Conservation (phyloP, 1,139 yeast genomes). For the Kazachstania sp. region DNA sequence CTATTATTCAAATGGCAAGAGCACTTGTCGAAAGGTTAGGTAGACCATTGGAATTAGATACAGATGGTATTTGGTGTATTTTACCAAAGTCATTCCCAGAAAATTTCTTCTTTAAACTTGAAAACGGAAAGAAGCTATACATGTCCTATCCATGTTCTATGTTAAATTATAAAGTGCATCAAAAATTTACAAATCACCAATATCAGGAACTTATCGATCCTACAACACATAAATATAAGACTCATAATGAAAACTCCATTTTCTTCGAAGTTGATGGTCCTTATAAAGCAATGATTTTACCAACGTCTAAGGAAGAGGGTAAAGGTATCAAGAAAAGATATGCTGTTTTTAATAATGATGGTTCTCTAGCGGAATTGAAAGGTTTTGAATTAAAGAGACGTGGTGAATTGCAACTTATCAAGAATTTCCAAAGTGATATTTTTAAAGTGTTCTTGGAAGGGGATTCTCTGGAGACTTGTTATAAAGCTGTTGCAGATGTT, state of each 20-base stretch:
- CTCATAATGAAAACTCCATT: slow-evolving; percentile 83
- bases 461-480: slow-evolving; percentile 65
- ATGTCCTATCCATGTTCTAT: slow-evolving; percentile 94
- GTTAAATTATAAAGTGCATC: slow-evolving; percentile 90
- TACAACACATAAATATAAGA: slow-evolving; percentile 56
- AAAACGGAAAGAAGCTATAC: slow-evolving; percentile 68
- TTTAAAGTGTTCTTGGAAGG: slow-evolving; percentile 90
- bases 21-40: slow-evolving; percentile 89
- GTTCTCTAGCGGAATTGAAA: slow-evolving; percentile 86
- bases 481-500: slow-evolving; percentile 79
- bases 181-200: slow-evolving; percentile 85
- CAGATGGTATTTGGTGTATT: slow-evolving; percentile 99
- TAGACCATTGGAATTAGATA: slow-evolving; percentile 90
- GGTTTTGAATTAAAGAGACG: slow-evolving; percentile 96
- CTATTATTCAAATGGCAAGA: slow-evolving; percentile 95
- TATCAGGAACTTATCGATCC: slow-evolving; percentile 82
- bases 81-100: slow-evolving; percentile 91
- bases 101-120: slow-evolving; percentile 59
- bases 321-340: slow-evolving; percentile 93
- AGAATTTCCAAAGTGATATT: slow-evolving; percentile 90
- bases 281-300: slow-evolving; percentile 92
- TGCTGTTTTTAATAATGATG: slow-evolving; percentile 95
- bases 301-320: slow-evolving; percentile 96
- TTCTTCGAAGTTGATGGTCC: slow-evolving; percentile 99
- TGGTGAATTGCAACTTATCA: slow-evolving; percentile 89